phyloP scores from a whole-genome alignment of 2,329 filamentous ascomycete species.

The Pestalotiopsis sp. region DNA sequence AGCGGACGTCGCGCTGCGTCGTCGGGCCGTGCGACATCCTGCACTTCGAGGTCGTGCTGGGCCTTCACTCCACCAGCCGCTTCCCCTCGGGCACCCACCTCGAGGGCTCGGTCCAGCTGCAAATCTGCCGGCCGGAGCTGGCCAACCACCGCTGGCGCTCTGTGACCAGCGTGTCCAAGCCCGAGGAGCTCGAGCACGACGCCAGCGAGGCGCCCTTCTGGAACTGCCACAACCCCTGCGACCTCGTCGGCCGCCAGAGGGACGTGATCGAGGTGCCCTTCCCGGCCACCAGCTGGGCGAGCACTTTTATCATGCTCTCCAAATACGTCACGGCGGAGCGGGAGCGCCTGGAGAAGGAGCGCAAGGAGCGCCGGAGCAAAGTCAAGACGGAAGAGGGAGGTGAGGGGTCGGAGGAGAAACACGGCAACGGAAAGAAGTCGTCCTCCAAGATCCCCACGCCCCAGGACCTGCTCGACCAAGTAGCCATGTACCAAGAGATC shows the following conservation, averaged over 20 bases:
- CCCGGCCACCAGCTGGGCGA: conserved; percentile 60
- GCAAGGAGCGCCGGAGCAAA: conserved; percentile 9
- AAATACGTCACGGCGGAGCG: conserved; percentile 44
- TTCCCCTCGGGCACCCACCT: conserved; percentile 64
- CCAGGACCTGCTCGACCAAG: conserved; percentile 57
- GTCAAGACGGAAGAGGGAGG: conserved; percentile 33
- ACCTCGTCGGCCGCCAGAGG: conserved; percentile 24
- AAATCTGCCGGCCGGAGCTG: conserved; percentile 54
- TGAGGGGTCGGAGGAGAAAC: conserved; percentile 23
- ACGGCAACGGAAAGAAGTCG: not conserved
- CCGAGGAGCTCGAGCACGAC: conserved; percentile 52
- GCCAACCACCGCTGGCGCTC: conserved; percentile 64
- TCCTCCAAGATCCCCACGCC: conserved; percentile 27
- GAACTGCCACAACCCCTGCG: conserved; percentile 52
- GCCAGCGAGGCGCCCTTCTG: conserved; percentile 42
- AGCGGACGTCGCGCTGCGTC: conserved; percentile 34
- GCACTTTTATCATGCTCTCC: conserved; percentile 59
- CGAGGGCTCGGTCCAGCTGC: conserved; percentile 61
- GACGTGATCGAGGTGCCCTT: conserved; percentile 59
- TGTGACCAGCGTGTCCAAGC: conserved; percentile 59
- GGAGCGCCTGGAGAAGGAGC: conserved; percentile 26
- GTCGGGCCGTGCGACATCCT: conserved; percentile 56
- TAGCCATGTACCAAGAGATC: conserved; percentile 70
- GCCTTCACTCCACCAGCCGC: conserved; percentile 58
- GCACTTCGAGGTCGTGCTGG: conserved; percentile 64